A percentile compares a stretch with the other conserved stretches of the same genome.
phyloP scores from a whole-genome alignment of 2,329 filamentous ascomycete species.

The Alternaria arbusti region DNA sequence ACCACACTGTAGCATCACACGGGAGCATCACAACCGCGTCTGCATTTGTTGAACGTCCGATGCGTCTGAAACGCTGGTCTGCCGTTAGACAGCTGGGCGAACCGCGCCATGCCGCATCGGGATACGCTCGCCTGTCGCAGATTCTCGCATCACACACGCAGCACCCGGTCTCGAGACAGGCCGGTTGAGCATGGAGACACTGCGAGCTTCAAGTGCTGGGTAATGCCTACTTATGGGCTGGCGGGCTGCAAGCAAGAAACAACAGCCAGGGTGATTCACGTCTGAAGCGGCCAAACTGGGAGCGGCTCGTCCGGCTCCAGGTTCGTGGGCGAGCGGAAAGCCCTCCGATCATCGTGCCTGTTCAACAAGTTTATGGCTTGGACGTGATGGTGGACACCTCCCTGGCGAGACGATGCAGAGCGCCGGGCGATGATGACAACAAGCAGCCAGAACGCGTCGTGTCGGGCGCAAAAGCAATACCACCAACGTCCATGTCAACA shows the following conservation, averaged over 20 bases:
- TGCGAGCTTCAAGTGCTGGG: slow-evolving; percentile 14
- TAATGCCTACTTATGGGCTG: slow-evolving; percentile 3
- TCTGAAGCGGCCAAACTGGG: slow-evolving; percentile 9
- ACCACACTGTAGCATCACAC: not conserved
- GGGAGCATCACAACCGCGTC: slow-evolving; percentile 9
- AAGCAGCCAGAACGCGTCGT: slow-evolving; percentile 5
- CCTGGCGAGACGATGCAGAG: slow-evolving; percentile 1
- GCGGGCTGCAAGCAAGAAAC: not conserved
- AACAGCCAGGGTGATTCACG: not conserved
- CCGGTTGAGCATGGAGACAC: slow-evolving; percentile 22
- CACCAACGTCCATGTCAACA: not conserved
- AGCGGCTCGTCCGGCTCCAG: not conserved
- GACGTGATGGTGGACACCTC: not conserved
- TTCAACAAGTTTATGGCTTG: not conserved
- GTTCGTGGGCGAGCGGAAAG: not conserved
- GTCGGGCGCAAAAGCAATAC: slow-evolving; percentile 2
- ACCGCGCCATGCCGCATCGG: slow-evolving; percentile 9
- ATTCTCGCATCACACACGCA: slow-evolving; percentile 15
- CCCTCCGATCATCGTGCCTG: not conserved
- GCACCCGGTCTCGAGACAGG: slow-evolving; percentile 20
- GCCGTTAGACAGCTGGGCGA: slow-evolving; percentile 14
- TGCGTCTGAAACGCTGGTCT: slow-evolving; percentile 20
- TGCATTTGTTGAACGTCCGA: slow-evolving; percentile 4
- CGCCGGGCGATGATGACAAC: not conserved
- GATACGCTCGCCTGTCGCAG: slow-evolving; percentile 19